Percentiles rank a stretch among this genome's conserved stretches.
phyloP scores from a whole-genome alignment of 2,329 filamentous ascomycete species.

The Coniochaeta prunicola region DNA sequence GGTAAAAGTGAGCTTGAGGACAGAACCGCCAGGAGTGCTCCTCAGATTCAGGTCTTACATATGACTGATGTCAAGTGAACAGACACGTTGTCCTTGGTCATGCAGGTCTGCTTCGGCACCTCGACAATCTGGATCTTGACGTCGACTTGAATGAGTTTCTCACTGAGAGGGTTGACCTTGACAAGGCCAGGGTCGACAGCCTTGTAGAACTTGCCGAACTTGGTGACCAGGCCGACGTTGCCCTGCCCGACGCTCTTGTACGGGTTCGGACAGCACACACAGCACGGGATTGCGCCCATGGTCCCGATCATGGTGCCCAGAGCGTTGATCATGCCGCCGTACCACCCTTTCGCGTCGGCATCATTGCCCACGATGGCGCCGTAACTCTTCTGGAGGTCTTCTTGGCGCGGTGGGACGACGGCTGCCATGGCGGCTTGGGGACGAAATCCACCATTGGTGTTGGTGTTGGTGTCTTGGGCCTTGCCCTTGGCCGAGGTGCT shows the following conservation, averaged over 20 bases:
- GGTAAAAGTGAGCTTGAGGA: too few species aligned
- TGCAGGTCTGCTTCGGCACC: constrained; percentile 93
- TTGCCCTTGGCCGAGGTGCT: constrained; percentile 9
- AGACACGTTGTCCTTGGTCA: constrained; percentile 99
- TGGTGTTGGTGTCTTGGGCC: constrained; percentile 9
- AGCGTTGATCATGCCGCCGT: constrained; percentile 75
- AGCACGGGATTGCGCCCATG: constrained; percentile 83
- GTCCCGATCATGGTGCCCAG: constrained; percentile 71
- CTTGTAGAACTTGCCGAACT: constrained; percentile 91
- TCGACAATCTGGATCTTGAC: constrained; percentile 99
- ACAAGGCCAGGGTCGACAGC: constrained; percentile 95
- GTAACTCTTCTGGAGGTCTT: constrained; percentile 81
- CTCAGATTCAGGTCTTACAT: too few species aligned
- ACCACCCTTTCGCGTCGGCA: constrained; percentile 74
- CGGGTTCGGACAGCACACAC: constrained; percentile 86
- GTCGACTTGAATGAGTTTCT: constrained; percentile 72
- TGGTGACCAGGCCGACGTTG: constrained; percentile 90
- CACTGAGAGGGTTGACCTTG: constrained; percentile 93
- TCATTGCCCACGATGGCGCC: constrained; percentile 59
- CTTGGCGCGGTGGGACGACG: constrained; percentile 72
- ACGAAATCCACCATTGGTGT: constrained; percentile 33
- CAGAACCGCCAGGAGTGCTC: too few species aligned
- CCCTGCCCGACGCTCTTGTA: constrained; percentile 91
- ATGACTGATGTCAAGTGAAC: constrained; percentile 90
- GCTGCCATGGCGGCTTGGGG: constrained; percentile 46